These are phyloP conservation scores for Podaxis sp. DNA, from an alignment of 768 basidiomycete genomes.

Conservation along the genomic window DNA sequence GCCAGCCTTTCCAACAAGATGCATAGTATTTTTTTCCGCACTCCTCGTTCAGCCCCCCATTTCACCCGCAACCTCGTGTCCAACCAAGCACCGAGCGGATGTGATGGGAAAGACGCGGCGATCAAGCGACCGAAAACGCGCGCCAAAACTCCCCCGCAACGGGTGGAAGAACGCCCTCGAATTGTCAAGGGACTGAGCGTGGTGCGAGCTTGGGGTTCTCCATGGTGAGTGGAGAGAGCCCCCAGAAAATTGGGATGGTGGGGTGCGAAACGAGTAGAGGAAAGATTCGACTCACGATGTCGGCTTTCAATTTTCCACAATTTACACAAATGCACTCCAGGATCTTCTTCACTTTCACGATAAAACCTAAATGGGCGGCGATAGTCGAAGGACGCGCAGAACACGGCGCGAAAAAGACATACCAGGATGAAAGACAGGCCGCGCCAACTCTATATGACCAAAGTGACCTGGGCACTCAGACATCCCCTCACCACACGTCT, in stretches of 20 bases:
- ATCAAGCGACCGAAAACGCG: slow-evolving; percentile 95
- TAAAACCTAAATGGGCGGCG: slow-evolving; percentile 56
- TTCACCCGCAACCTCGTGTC: slow-evolving; percentile 91
- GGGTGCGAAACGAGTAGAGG: slow-evolving; percentile 93
- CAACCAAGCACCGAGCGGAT: slow-evolving; percentile 70
- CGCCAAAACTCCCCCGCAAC: slow-evolving; percentile 56
- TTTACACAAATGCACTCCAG: slow-evolving; percentile 98
- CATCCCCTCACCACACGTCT: slow-evolving; percentile 99
- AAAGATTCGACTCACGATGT: slow-evolving; percentile 88
- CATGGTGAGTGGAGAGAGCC: slow-evolving; percentile 89
- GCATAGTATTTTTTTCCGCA: slow-evolving; percentile 53
- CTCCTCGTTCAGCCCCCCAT: slow-evolving; percentile 98
- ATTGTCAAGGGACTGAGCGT: slow-evolving; percentile 70
- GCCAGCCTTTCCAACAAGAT: slow-evolving; percentile 45
- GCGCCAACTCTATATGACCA: slow-evolving; percentile 94
- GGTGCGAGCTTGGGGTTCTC: slow-evolving; percentile 94
- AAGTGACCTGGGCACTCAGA: slow-evolving; percentile 99
- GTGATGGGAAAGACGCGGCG: slow-evolving; percentile 71
- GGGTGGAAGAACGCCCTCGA: slow-evolving; percentile 80
- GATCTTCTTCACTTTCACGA: slow-evolving; percentile 99
- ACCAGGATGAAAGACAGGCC: slow-evolving; percentile 98
- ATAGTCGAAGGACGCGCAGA: not conserved
- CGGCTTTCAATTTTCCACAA: slow-evolving; percentile 96
- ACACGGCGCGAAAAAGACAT: slow-evolving; percentile 24
- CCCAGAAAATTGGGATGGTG: slow-evolving; percentile 96